Evolutionary conservation across 2,329 filamentous ascomycete species (phyloP).

Genomic region (Madurella fahalii): DNA sequence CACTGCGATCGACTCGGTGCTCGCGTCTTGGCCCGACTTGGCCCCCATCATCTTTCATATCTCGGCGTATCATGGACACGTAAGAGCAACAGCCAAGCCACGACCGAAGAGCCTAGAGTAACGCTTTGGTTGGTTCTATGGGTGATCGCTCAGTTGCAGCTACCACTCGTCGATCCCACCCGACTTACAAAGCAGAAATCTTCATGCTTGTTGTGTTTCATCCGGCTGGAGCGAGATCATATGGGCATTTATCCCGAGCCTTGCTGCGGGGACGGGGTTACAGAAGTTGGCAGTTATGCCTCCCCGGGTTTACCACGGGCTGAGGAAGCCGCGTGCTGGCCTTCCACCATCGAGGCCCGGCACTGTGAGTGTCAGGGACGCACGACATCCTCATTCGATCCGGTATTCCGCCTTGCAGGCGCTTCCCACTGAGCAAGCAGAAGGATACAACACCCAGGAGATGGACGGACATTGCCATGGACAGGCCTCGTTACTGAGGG

Average conservation of each 20-base stretch:
- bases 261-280: too few species aligned
- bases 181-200: background rate
- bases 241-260: background rate
- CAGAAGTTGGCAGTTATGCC: background rate
- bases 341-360: background rate
- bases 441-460: background rate
- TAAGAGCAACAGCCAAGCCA: background rate
- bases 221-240: background rate
- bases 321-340: background rate
- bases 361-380: background rate
- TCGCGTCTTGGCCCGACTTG: slow-evolving; percentile 17
- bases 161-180: background rate
- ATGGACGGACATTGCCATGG: too few species aligned
- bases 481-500: too few species aligned
- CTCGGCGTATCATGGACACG: background rate
- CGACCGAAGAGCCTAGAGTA: too few species aligned
- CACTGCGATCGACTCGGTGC: too few species aligned
- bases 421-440: background rate
- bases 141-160: background rate
- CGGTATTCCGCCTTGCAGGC: background rate
- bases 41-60: slow-evolving; percentile 1
- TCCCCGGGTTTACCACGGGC: slow-evolving; percentile 8
- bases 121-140: background rate
- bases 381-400: slow-evolving; percentile 1
- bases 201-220: background rate